Base-by-base conservation (phyloP, 352 stramenopile species). In the Globisporangium mamillatum region DNA sequence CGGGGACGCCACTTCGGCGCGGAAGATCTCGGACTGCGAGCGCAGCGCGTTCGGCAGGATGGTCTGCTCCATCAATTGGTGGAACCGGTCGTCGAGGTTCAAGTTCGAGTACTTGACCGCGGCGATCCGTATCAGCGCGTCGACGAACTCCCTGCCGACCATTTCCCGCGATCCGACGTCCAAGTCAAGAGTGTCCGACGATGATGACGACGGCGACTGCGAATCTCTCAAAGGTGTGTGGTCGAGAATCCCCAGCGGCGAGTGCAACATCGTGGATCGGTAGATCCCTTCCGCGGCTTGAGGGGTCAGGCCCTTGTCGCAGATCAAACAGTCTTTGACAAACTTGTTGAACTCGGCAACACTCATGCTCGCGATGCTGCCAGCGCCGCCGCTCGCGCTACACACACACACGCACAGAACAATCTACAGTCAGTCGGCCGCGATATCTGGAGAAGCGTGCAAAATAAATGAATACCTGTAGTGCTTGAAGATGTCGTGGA, bases 401-500 rank as follows among this genome's bases (percentile, higher is more conserved):
- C 41, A 48, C 14, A 41, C 36, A 46, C 38, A 46, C 14, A 41
- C 36, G 18, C 38, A 46, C 41, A n/a, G 5, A 4, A 48, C 14
- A n/a, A 48, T 48, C 14, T n/a, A n/a, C 41, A 48, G 16, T 48
- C 41, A 48, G 41, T 48, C 41, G 8, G n/a, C 41, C 14, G 4
- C 20, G 41, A 48, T 41, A 41, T n/a, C 20, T 7, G 41, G 41
- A 7, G 14, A n/a, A n/a, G 4, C 16, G 41, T n/a, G 41, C 14
- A 48, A 48, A 48, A 16, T 4, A 48, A 48, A n/a, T 48, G 16
- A 20, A 9, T 5, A 90, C 81, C 81, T 89, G 69, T 94, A 94
- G 68, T 94, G 82, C 60, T 89, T 91, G 74, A 93, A 94, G 54
- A 93, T 94, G 29, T 92, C 86, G 73, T 82, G 80, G 27, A 93